Percentiles rank a stretch among this genome's conserved stretches.
Evolutionary conservation across 2,329 filamentous ascomycete genomes (phyloP).

Genomic region (Fusarium lyarnte): DNA sequence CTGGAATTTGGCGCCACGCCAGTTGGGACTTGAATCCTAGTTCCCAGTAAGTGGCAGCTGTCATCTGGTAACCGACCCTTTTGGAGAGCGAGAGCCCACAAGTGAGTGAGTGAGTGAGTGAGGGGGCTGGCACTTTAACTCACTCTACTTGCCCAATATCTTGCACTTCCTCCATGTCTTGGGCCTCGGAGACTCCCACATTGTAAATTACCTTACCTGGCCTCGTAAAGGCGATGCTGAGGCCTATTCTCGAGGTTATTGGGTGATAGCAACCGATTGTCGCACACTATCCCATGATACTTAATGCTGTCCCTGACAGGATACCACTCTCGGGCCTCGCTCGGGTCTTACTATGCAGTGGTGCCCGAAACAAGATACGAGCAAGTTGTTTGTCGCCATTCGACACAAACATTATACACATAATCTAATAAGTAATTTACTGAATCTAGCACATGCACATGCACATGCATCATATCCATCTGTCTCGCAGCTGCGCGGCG

Average conservation of each 20-base stretch:
- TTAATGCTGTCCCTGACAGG: neutral
- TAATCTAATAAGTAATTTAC: neutral
- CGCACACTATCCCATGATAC: neutral
- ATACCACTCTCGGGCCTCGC: neutral
- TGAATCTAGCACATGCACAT: slow-evolving; percentile 3
- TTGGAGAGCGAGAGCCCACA: neutral
- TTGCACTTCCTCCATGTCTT: neutral
- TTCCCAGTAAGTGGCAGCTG: neutral
- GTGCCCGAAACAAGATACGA: neutral
- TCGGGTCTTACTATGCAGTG: slow-evolving; percentile 3
- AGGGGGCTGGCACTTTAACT: neutral
- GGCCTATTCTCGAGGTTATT: neutral
- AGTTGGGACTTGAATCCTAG: slow-evolving; percentile 2
- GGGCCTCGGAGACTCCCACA: neutral
- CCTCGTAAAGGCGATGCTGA: neutral
- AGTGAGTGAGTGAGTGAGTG: neutral
- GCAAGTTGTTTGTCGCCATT: neutral
- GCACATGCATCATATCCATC: neutral
- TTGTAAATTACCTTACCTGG: neutral
- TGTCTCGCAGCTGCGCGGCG: neutral
- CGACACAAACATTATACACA: neutral
- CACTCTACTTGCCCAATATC: neutral
- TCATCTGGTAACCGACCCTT: neutral
- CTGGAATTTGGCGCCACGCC: slow-evolving; percentile 16
- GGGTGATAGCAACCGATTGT: neutral